Evolutionary conservation across 164 flowering plant genomes (phyloP).

Genomic region (Vitis rotundifolia): DNA sequence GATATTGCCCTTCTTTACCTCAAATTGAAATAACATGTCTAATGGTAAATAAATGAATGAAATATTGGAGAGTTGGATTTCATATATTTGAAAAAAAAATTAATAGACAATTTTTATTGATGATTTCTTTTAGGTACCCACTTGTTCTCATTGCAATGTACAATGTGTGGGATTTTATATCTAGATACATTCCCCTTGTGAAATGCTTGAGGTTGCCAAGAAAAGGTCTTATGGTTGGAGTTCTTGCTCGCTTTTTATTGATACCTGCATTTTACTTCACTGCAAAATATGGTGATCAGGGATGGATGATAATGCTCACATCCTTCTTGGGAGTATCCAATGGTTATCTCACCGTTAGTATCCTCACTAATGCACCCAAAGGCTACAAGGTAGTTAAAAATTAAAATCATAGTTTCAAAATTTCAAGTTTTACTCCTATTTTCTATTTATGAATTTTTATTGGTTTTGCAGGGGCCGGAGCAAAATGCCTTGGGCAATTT

Average conservation of each 20-base stretch:
- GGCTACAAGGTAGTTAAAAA: slow-evolving; percentile 55
- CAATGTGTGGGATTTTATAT: slow-evolving; percentile 50
- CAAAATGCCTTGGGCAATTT: slow-evolving; percentile 70
- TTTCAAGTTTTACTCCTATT: background rate
- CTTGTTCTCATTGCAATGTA: slow-evolving; percentile 58
- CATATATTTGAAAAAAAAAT: too few species aligned
- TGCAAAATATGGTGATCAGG: slow-evolving; percentile 62
- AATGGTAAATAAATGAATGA: too few species aligned
- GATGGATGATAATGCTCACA: slow-evolving; percentile 63
- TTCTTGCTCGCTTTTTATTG: slow-evolving; percentile 46
- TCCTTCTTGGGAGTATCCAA: slow-evolving; percentile 58
- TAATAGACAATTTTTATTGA: too few species aligned
- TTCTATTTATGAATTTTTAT: background rate
- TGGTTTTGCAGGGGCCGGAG: slow-evolving; percentile 56
- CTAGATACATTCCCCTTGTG: slow-evolving; percentile 49
- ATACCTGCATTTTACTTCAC: slow-evolving; percentile 66
- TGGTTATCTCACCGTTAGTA: slow-evolving; percentile 66
- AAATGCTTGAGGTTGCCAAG: slow-evolving; percentile 40
- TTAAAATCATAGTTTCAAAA: background rate
- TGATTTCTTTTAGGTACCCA: slow-evolving; percentile 38
- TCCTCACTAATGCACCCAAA: slow-evolving; percentile 57
- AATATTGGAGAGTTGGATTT: too few species aligned
- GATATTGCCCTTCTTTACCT: too few species aligned
- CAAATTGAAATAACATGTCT: too few species aligned
- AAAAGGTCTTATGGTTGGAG: slow-evolving; percentile 40